These are phyloP conservation scores for Fagopyrum tataricum DNA, from an alignment of 148 eudicot genomes.

Conservation along the genomic window DNA sequence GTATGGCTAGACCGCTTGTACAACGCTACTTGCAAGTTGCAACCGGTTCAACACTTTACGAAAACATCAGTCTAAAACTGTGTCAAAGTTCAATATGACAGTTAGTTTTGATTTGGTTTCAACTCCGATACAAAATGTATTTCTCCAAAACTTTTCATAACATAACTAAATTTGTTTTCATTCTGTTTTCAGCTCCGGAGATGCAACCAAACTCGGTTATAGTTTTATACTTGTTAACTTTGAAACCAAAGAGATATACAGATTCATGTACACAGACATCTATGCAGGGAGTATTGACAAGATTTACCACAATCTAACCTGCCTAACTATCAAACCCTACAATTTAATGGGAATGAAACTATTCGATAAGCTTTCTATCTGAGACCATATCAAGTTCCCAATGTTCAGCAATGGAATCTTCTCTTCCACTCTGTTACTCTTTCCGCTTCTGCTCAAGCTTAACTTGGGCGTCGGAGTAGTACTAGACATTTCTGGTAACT, in stretches of 20 bases:
- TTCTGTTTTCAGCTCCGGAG: too few species aligned
- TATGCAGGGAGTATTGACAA: not conserved
- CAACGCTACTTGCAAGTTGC: too few species aligned
- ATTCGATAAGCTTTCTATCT: constrained; percentile 23
- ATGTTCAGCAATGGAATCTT: constrained; percentile 27
- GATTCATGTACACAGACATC: not conserved
- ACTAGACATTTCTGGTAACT: not conserved
- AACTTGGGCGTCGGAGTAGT: not conserved
- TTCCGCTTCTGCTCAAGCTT: not conserved
- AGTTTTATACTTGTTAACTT: not conserved
- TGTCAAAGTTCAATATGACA: too few species aligned
- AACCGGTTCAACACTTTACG: too few species aligned
- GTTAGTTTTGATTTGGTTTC: too few species aligned
- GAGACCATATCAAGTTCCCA: constrained; percentile 45
- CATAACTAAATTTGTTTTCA: too few species aligned
- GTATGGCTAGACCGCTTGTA: too few species aligned
- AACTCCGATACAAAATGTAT: too few species aligned
- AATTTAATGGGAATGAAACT: constrained; percentile 34
- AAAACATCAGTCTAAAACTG: too few species aligned
- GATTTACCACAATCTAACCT: not conserved
- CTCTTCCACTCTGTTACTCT: constrained; percentile 7
- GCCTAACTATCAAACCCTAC: not conserved
- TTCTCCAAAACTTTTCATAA: too few species aligned
- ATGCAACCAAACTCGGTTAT: too few species aligned
- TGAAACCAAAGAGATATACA: too few species aligned